These are phyloP conservation scores for Jacaranda mimosifolia DNA, from an alignment of 257 asterid species.

Conservation along the genomic window DNA sequence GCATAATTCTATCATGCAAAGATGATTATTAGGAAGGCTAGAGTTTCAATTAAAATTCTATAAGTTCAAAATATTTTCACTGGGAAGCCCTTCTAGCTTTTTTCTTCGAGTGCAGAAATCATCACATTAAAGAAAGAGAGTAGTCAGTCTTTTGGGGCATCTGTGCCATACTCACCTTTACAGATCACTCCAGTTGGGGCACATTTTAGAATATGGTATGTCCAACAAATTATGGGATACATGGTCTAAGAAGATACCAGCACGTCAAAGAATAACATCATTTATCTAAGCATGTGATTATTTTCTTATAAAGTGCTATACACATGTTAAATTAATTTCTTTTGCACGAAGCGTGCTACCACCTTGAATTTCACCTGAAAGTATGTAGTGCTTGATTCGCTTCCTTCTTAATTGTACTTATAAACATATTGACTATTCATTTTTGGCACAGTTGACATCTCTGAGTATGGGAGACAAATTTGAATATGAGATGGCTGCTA, in stretches of 20 bases:
- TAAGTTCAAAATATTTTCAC: too few species aligned
- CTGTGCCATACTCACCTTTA: too few species aligned
- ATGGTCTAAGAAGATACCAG: constrained; percentile 6
- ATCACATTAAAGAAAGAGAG: too few species aligned
- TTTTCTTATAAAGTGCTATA: constrained; percentile 28
- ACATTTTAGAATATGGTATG: constrained; percentile 4
- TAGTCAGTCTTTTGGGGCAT: too few species aligned
- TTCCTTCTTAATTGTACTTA: constrained; percentile 27
- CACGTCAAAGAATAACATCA: background rate
- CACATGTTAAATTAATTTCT: constrained; percentile 10
- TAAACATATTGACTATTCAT: constrained; percentile 32
- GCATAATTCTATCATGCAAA: background rate
- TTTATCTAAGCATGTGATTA: constrained; percentile 10
- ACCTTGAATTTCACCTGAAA: constrained; percentile 22
- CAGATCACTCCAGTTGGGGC: background rate
- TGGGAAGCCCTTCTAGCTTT: too few species aligned
- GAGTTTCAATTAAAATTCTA: background rate
- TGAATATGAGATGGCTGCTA: constrained; percentile 87
- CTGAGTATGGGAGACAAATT: constrained; percentile 93
- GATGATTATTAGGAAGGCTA: background rate
- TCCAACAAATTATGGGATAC: constrained; percentile 1
- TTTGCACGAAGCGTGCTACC: constrained; percentile 2
- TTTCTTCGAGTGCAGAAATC: too few species aligned
- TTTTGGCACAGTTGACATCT: constrained; percentile 62
- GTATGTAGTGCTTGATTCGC: constrained; percentile 7